phyloP scores from a whole-genome alignment of 805 yeast species.

The Saccharomyces jurei region DNA sequence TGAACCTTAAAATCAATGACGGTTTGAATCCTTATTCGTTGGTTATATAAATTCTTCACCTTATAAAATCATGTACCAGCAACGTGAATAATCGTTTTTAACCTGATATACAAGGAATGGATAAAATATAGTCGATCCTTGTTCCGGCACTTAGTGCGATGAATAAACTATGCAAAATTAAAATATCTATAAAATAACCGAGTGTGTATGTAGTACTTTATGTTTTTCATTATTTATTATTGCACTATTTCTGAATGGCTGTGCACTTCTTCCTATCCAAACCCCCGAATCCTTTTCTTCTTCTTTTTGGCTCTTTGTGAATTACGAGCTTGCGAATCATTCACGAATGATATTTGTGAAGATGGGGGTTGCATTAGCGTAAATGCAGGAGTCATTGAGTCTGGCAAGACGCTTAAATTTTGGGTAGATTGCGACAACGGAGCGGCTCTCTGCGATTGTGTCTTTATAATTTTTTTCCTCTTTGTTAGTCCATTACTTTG shows the following conservation, averaged over 20 bases:
- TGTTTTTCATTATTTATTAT: background rate
- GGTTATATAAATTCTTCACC: too few relatives aligned
- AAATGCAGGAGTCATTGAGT: conserved; percentile 29
- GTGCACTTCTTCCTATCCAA: conserved; percentile 27
- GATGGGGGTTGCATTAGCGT: conserved; percentile 19
- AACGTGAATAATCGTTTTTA: too few relatives aligned
- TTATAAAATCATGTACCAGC: too few relatives aligned
- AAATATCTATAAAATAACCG: background rate
- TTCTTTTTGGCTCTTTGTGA: conserved; percentile 22
- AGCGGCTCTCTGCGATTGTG: background rate
- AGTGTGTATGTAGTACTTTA: background rate
- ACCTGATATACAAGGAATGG: too few relatives aligned
- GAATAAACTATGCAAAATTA: background rate
- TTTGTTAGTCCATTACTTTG: conserved; percentile 7
- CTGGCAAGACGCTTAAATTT: conserved; percentile 17
- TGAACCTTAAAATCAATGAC: too few relatives aligned
- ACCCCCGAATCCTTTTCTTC: conserved; percentile 44
- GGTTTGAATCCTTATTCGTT: too few relatives aligned
- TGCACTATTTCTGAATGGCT: background rate
- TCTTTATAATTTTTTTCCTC: background rate
- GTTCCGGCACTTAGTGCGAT: background rate
- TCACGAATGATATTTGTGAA: conserved; percentile 16
- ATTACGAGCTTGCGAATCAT: conserved; percentile 4
- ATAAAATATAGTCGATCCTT: too few relatives aligned
- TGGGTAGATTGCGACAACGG: conserved; percentile 2